Evolutionary conservation across 2,329 filamentous ascomycete species (phyloP).

Genomic region (Cytospora mali): DNA sequence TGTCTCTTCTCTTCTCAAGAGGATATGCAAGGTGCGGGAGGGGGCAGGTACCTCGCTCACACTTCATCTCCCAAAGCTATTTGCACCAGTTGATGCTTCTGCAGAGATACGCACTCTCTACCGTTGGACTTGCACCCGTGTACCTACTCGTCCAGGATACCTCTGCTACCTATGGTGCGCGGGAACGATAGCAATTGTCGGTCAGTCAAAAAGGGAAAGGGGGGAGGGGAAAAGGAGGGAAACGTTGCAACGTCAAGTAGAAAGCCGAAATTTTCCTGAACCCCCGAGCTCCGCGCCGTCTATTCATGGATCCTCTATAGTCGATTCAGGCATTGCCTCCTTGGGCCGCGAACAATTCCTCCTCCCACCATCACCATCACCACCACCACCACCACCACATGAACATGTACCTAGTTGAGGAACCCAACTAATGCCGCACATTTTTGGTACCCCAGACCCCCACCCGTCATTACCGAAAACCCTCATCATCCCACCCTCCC

Average conservation of each 20-base stretch:
- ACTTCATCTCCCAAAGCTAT: background rate
- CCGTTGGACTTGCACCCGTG: background rate
- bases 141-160: background rate
- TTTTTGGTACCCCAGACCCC: too few relatives aligned
- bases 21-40: constrained; percentile 8
- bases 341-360: background rate
- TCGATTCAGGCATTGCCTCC: background rate
- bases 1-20: background rate
- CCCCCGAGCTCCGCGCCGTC: constrained; percentile 12
- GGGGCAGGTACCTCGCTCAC: background rate
- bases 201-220: background rate
- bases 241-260: background rate
- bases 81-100: background rate
- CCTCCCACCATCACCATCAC: background rate
- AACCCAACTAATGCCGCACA: too few relatives aligned
- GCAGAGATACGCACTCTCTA: background rate
- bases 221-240: background rate
- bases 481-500: background rate
- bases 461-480: background rate
- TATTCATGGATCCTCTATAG: constrained; percentile 9
- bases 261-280: background rate
- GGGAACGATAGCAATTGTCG: background rate
- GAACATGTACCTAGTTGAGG: too few relatives aligned
- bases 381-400: too few relatives aligned
- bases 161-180: background rate